phyloP scores from a whole-genome alignment of 2,329 filamentous ascomycete genomes.

The Mollisiaceae sp. region DNA sequence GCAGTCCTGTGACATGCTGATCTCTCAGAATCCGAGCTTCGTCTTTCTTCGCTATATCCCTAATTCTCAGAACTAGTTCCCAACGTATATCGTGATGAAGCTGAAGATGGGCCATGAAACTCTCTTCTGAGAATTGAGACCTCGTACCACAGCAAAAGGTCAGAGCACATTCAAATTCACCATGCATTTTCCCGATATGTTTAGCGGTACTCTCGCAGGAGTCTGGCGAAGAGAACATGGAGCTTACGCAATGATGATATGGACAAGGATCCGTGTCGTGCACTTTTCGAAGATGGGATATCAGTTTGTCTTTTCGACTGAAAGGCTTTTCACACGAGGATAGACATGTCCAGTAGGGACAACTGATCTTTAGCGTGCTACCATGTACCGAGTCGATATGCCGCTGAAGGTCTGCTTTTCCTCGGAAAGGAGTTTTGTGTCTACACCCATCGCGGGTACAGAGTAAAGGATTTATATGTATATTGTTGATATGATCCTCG shows the following conservation, averaged over 20 bases:
- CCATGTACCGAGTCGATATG: slow-evolving; percentile 1
- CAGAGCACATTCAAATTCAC: slow-evolving; percentile 4
- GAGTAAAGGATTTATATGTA: slow-evolving; percentile 7
- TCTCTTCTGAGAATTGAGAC: slow-evolving; percentile 3
- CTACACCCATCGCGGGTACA: slow-evolving; percentile 1
- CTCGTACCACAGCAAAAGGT: background rate
- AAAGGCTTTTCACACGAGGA: background rate
- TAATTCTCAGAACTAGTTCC: background rate
- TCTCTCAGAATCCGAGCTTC: background rate
- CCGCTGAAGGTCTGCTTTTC: slow-evolving; percentile 5
- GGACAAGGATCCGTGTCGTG: slow-evolving; percentile 3
- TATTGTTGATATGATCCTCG: slow-evolving; percentile 7
- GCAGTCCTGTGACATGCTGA: background rate
- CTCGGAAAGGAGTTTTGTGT: slow-evolving; percentile 10
- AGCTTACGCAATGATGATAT: background rate
- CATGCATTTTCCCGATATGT: slow-evolving; percentile 6
- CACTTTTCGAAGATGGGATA: background rate
- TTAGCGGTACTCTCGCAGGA: background rate
- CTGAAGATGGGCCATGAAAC: slow-evolving; percentile 1
- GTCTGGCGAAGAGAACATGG: background rate
- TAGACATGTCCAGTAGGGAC: background rate
- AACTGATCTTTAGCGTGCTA: background rate
- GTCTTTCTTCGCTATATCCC: background rate
- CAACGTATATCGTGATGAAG: background rate
- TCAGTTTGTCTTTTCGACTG: slow-evolving; percentile 7